phyloP scores from a whole-genome alignment of 2,329 filamentous ascomycete species.

The Epichloe uncinata region DNA sequence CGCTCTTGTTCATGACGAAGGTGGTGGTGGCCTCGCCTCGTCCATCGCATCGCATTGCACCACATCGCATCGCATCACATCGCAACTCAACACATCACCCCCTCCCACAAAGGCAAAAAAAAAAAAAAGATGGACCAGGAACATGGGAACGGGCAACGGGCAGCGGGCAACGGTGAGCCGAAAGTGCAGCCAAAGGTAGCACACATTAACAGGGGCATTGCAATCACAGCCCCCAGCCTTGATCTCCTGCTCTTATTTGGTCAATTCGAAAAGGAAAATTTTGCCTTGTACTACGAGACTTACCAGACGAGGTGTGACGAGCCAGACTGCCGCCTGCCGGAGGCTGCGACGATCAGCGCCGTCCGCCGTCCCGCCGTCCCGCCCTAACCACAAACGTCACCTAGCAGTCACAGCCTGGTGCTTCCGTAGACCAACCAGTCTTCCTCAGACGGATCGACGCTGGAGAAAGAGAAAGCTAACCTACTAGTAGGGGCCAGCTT shows the following conservation, averaged over 20 bases:
- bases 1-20: too few species aligned
- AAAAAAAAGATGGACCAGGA: background rate
- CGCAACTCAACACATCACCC: background rate
- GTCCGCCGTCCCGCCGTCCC: conserved; percentile 1
- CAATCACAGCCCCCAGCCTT: background rate
- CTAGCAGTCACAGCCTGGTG: too few species aligned
- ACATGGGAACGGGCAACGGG: background rate
- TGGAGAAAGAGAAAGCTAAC: too few species aligned
- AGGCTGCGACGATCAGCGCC: conserved; percentile 3
- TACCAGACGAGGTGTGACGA: conserved; percentile 1
- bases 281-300: conserved; percentile 1
- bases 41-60: background rate
- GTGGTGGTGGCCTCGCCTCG: background rate
- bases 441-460: too few species aligned
- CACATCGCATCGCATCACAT: background rate
- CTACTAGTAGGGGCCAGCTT: too few species aligned
- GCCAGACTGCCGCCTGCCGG: conserved; percentile 6
- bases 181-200: background rate
- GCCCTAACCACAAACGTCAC: background rate
- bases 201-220: background rate
- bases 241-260: background rate
- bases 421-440: too few species aligned
- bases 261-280: background rate
- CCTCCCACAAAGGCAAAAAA: background rate
- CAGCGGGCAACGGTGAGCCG: background rate